Percentiles rank a stretch among this genome's conserved stretches.
These are phyloP conservation scores for Mycena albidolilacea DNA, from an alignment of 768 basidiomycete species.

Conservation along the genomic window DNA sequence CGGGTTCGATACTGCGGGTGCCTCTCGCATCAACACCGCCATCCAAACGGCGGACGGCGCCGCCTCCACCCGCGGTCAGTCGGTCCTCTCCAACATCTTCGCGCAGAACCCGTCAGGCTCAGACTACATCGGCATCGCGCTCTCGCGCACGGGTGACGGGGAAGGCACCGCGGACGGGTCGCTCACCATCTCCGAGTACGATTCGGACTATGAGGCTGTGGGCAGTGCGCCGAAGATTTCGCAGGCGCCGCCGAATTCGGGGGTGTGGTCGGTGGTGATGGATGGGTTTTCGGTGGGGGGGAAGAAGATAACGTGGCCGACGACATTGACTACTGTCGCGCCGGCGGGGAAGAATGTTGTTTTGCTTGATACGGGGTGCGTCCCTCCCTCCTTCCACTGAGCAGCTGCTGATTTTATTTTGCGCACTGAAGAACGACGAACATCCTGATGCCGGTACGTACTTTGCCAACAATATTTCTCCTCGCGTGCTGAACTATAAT, in stretches of 20 bases:
- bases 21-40: constrained; percentile 13
- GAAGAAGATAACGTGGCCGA: constrained; percentile 12
- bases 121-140: background rate
- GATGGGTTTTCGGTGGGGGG: constrained; percentile 12
- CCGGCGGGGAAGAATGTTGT: constrained; percentile 13
- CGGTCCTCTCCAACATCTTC: constrained; percentile 21
- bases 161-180: constrained; percentile 18
- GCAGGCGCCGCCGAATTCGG: background rate
- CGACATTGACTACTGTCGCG: background rate
- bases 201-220: background rate
- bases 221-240: background rate
- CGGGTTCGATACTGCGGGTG: constrained; percentile 9
- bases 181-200: constrained; percentile 12
- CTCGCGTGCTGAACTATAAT: background rate
- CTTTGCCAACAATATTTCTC: background rate
- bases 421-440: background rate
- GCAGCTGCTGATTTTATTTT: background rate
- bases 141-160: constrained; percentile 15
- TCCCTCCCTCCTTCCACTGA: too few species aligned
- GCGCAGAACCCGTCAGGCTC: background rate
- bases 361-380: constrained; percentile 15
- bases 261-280: background rate
- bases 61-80: background rate
- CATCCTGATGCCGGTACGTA: constrained; percentile 11
- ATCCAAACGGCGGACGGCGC: background rate